phyloP scores from a whole-genome alignment of 495 filamentous ascomycete genomes.

The Rostrohypoxylon terebratum region DNA sequence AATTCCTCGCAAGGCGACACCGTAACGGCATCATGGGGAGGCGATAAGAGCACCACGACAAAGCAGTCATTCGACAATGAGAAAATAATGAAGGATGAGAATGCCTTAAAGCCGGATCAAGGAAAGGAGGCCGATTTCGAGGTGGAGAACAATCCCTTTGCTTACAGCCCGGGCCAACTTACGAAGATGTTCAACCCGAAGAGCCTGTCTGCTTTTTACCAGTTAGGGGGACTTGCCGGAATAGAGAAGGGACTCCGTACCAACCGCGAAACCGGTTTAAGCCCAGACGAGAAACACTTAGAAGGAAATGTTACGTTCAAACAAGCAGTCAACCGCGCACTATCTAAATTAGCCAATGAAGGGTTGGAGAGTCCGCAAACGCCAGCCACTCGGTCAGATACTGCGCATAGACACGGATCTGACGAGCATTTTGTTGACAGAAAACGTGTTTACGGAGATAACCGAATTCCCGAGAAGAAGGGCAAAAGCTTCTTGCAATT shows the following conservation, averaged over 20 bases:
- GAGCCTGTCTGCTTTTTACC: slow-evolving; percentile 74
- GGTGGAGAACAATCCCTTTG: slow-evolving; percentile 75
- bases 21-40: slow-evolving; percentile 50
- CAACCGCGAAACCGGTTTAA: slow-evolving; percentile 72
- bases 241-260: slow-evolving; percentile 76
- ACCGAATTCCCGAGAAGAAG: slow-evolving; percentile 78
- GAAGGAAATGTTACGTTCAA: slow-evolving; percentile 70
- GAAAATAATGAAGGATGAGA: slow-evolving; percentile 61
- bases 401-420: slow-evolving; percentile 36
- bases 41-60: slow-evolving; percentile 53
- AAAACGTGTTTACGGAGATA: slow-evolving; percentile 76
- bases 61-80: slow-evolving; percentile 55
- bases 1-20: slow-evolving; percentile 59
- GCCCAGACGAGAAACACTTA: slow-evolving; percentile 71
- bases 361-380: slow-evolving; percentile 50
- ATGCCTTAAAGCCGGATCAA: slow-evolving; percentile 74
- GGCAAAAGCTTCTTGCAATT: slow-evolving; percentile 76
- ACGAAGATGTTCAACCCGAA: slow-evolving; percentile 83
- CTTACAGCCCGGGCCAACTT: slow-evolving; percentile 75
- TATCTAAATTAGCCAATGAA: slow-evolving; percentile 50
- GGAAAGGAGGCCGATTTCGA: slow-evolving; percentile 72
- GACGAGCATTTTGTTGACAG: slow-evolving; percentile 68
- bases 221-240: slow-evolving; percentile 74
- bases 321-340: slow-evolving; percentile 60
- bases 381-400: slow-evolving; percentile 44